Evolutionary conservation across 2,329 filamentous ascomycete species (phyloP).

Genomic region (Fusarium hostae): DNA sequence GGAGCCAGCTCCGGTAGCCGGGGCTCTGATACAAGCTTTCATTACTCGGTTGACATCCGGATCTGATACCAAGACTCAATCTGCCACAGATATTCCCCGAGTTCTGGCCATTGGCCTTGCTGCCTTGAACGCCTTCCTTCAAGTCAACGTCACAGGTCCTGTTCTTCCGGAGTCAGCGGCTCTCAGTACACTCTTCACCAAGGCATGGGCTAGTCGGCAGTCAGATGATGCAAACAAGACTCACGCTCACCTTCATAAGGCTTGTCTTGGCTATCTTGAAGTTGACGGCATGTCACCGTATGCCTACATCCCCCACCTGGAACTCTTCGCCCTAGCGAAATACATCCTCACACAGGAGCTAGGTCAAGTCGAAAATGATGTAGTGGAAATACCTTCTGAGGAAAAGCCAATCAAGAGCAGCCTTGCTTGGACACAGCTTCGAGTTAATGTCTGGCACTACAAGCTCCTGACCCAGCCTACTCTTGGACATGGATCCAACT

Average conservation of each 20-base stretch:
- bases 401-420: slow-evolving; percentile 57
- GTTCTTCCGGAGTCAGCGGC: slow-evolving; percentile 61
- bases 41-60: slow-evolving; percentile 21
- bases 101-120: slow-evolving; percentile 48
- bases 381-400: slow-evolving; percentile 42
- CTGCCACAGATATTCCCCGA: slow-evolving; percentile 14
- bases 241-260: slow-evolving; percentile 59
- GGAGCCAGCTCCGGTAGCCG: slow-evolving; percentile 37
- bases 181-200: slow-evolving; percentile 54
- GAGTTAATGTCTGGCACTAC: slow-evolving; percentile 77
- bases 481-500: slow-evolving; percentile 64
- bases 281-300: slow-evolving; percentile 91
- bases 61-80: neutral
- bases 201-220: slow-evolving; percentile 49
- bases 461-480: slow-evolving; percentile 69
- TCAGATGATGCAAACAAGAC: slow-evolving; percentile 5
- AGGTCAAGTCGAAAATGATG: slow-evolving; percentile 32
- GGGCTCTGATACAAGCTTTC: slow-evolving; percentile 39
- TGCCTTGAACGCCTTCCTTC: slow-evolving; percentile 79
- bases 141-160: slow-evolving; percentile 89
- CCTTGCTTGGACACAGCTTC: slow-evolving; percentile 71
- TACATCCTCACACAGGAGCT: slow-evolving; percentile 55
- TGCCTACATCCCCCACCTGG: slow-evolving; percentile 82
- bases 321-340: slow-evolving; percentile 81
- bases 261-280: slow-evolving; percentile 74